Base-by-base conservation (phyloP, 129 eudicot genomes). In the Pseudognaphalium luteoalbum region DNA sequence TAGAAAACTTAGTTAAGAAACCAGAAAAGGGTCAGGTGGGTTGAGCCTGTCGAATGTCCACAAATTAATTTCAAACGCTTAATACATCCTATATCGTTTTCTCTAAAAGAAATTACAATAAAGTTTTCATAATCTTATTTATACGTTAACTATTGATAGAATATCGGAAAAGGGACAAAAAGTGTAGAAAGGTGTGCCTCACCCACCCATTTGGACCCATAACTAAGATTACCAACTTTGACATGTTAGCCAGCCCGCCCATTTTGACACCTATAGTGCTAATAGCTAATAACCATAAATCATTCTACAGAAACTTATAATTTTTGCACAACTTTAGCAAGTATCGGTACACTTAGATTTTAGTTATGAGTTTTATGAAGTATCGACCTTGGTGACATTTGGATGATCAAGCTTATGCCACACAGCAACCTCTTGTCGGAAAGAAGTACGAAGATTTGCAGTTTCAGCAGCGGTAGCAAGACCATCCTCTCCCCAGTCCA, bases 351-450 rank as follows among this genome's bases (percentile, higher is more conserved):
- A 5, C 28, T 25, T 44, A 58, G 22, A 7, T 33, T 16, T 33
- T 37, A 56, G 30, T 19, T 56, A 41, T 16, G 52, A 39, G 69
- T 66, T 65, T 52, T 34, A 51, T 17, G 11, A 74, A 59, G 42
- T 42, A 25, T 39, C 63, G 29, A 93, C 98, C 97, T 90, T 93
- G 47, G 98, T 93, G 71, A 93, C 98, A 88, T 93, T 93, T 29
- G 96, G 97, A 81, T 93, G 97, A 78, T 93, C 95, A 77, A 93
- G 98, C 67, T 90, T 93, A 77, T 93, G 92, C 98, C 98, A 93
- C 75, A 93, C 97, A 66, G 95, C 92, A 82, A 93, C 98, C 76
- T 93, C 98, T 70, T 88, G 92, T 54, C 80, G 84, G 72, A 93
- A 93, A 60, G 97, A 86, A 0, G 90, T 83, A 41, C 91, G 98